phyloP scores from a whole-genome alignment of 2,329 filamentous ascomycete species.

The Ceratocystis smalleyi region DNA sequence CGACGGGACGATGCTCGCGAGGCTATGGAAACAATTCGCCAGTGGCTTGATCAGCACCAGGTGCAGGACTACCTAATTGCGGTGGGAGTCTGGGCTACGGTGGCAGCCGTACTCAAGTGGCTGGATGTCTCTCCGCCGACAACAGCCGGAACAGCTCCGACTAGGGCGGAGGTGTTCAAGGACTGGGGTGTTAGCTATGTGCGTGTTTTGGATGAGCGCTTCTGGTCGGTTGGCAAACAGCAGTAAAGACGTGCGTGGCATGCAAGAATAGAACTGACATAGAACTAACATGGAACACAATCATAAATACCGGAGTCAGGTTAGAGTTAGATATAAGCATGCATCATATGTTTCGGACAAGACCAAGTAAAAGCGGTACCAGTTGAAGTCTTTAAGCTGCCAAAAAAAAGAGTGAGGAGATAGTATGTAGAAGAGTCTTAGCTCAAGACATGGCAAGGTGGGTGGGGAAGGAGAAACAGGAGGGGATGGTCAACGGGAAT shows the following conservation, averaged over 20 bases:
- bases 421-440: not conserved
- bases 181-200: slow-evolving; percentile 6
- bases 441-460: slow-evolving; percentile 5
- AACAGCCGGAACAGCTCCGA: not conserved
- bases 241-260: not conserved
- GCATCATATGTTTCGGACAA: not conserved
- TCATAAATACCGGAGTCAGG: not conserved
- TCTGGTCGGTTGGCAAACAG: not conserved
- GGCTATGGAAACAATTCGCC: not conserved
- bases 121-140: not conserved
- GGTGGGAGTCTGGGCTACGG: slow-evolving; percentile 4
- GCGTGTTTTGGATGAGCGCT: not conserved
- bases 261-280: not conserved
- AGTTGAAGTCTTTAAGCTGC: slow-evolving; percentile 1
- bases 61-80: slow-evolving; percentile 3
- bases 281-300: not conserved
- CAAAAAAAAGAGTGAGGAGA: not conserved
- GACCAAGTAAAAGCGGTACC: not conserved
- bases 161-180: not conserved
- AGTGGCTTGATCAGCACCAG: not conserved
- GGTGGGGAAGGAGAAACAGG: not conserved
- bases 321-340: not conserved
- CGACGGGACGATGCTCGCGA: not conserved
- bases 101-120: not conserved
- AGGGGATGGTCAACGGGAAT: slow-evolving; percentile 1